Evolutionary conservation across 1,139 yeast species (phyloP).

Genomic region (Eremothecium sinecaudum): DNA sequence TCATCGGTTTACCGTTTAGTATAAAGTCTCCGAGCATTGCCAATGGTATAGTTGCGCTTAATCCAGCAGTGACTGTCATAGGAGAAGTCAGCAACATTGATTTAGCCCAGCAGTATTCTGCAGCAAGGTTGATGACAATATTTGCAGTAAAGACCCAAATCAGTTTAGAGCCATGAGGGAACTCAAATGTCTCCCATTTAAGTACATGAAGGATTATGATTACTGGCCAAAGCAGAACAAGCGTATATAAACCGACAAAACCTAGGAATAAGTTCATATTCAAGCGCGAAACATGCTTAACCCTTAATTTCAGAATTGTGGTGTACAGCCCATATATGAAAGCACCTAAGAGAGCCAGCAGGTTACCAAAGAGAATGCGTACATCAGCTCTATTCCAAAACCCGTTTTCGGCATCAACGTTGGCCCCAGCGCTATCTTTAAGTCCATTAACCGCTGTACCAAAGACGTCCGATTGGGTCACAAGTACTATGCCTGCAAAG

Average conservation of each 20-base stretch:
- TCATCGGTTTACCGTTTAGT: constrained; percentile 53
- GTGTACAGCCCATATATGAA: constrained; percentile 86
- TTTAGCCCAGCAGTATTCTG: constrained; percentile 93
- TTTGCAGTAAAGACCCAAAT: constrained; percentile 51
- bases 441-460: constrained; percentile 6
- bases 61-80: constrained; percentile 87
- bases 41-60: constrained; percentile 85
- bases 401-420: constrained; percentile 28
- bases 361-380: constrained; percentile 53
- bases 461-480: constrained; percentile 48
- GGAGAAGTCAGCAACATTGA: constrained; percentile 92
- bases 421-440: constrained; percentile 27
- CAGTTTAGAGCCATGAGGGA: constrained; percentile 51
- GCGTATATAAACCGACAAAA: constrained; percentile 79
- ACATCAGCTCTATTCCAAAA: constrained; percentile 26
- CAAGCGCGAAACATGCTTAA: constrained; percentile 61
- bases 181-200: constrained; percentile 59
- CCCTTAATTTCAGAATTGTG: constrained; percentile 64
- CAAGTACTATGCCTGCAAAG: constrained; percentile 68
- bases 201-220: constrained; percentile 52
- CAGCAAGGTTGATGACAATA: constrained; percentile 67
- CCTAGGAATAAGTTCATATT: constrained; percentile 88
- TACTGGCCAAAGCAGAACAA: constrained; percentile 76
- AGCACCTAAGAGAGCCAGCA: constrained; percentile 76
- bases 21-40: constrained; percentile 88